Base-by-base conservation (phyloP, 495 filamentous ascomycete species). In the Talaromyces adpressus region DNA sequence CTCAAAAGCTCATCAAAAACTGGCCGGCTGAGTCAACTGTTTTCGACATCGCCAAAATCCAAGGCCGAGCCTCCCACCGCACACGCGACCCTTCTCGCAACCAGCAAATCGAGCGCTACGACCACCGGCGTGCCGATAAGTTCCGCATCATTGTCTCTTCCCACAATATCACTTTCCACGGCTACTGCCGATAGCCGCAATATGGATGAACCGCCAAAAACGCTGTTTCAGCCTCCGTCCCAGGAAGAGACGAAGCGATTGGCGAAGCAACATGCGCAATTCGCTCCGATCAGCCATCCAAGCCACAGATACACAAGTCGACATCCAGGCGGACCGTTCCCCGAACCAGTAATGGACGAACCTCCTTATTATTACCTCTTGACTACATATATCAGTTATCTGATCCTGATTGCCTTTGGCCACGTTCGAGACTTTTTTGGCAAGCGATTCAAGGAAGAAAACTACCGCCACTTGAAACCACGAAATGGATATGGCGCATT, bases 371-470 rank as follows among this genome's bases (percentile, higher is more conserved):
- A 92, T 79, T 97, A 90, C 73, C 83, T 98, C 68, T 82, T 98
- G 66, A 97, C 94, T 27, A 98, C 94, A 62, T 98, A 98, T 79
- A 89, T 98, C 71, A 95, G 91, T 74, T 98, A 98, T 75, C 81
- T 98, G 67, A 89, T 98, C 66, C 84, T 98, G 68, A 98, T 98
- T 70, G 86, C 92, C 65, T 94, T 96, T 65, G 94, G 94, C 53
- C 94, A 98, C 71, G 85, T 96, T 41, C 86, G 94, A 67, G 94
- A 98, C 75, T 98, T 97, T 75, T 98, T 98, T 71, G 94, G 95
- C 67, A 98, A 97, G 79, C 85, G 91, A 23, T 97, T 98, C 75
- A 86, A 88, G 70, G 83, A 91, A 68, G 85, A 89, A 59, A 80
- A 88, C 62, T 98, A 98, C 75, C 85, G 84, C 69, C 89, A 96